Conservation (phyloP, 768 basidiomycete species). For the Multifurca ochricompacta region DNA sequence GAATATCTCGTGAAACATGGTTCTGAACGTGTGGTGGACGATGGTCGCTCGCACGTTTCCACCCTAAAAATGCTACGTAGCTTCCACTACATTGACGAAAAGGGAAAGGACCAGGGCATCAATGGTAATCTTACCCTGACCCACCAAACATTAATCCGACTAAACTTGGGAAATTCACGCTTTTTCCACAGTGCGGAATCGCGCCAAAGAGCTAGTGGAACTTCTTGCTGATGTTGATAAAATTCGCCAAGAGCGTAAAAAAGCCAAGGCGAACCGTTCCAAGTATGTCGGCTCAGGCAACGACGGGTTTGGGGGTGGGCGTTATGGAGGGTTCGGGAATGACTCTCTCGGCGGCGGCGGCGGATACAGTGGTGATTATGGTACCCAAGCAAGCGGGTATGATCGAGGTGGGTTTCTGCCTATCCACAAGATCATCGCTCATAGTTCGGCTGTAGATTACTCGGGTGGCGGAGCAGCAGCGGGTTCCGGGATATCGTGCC, state of each 20-base stretch:
- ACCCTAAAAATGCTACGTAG: conserved; percentile 96
- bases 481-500: conserved; percentile 54
- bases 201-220: conserved; percentile 87
- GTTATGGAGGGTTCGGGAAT: conserved; percentile 67
- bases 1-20: conserved; percentile 97
- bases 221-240: conserved; percentile 86
- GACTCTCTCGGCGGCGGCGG: conserved; percentile 32
- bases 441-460: conserved; percentile 11
- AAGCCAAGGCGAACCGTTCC: conserved; percentile 83
- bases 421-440: neutral
- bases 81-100: conserved; percentile 98
- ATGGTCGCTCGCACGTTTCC: conserved; percentile 88
- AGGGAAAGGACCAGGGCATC: conserved; percentile 96
- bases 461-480: conserved; percentile 33
- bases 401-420: conserved; percentile 26
- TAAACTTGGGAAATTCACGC: neutral
- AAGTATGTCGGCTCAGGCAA: conserved; percentile 88
- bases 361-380: conserved; percentile 31
- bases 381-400: conserved; percentile 35
- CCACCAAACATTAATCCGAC: neutral
- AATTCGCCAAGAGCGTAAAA: conserved; percentile 82
- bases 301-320: conserved; percentile 55
- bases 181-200: conserved; percentile 75
- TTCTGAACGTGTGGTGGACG: conserved; percentile 95
- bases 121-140: conserved; percentile 64